Evolutionary conservation across 345 rosid species (phyloP).

Genomic region (Schrenkiella parvula): DNA sequence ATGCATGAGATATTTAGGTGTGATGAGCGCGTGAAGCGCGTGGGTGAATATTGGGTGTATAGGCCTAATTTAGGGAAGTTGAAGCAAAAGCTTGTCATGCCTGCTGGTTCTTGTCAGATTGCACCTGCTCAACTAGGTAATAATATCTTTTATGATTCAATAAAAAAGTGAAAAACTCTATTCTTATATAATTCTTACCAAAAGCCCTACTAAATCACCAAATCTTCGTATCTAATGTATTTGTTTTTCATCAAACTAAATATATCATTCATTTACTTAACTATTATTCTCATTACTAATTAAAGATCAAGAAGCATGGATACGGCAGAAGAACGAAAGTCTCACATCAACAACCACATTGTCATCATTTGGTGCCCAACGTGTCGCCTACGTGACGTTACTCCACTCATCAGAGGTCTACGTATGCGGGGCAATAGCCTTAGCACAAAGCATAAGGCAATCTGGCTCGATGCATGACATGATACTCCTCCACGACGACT

Average conservation of each 20-base stretch:
- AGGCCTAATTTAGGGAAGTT: constrained; percentile 52
- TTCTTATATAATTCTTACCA: no score
- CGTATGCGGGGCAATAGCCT: constrained; percentile 87
- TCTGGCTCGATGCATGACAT: constrained; percentile 48
- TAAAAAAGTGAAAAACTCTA: no score
- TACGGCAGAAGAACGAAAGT: neutral
- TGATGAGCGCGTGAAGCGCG: constrained; percentile 57
- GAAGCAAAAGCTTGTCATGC: constrained; percentile 61
- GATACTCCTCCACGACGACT: constrained; percentile 63
- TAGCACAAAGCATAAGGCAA: constrained; percentile 73
- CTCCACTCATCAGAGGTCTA: constrained; percentile 80
- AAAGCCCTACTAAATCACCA: no score
- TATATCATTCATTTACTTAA: neutral
- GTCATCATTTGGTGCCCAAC: neutral
- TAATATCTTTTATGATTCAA: no score
- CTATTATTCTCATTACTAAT: neutral
- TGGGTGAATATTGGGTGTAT: constrained; percentile 61
- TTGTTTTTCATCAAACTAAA: neutral
- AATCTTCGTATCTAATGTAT: no score
- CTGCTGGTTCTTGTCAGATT: constrained; percentile 77
- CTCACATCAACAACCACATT: constrained; percentile 9
- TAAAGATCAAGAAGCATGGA: constrained; percentile 21
- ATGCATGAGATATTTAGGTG: constrained; percentile 83
- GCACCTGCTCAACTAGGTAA: constrained; percentile 46
- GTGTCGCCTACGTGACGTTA: constrained; percentile 71